Evolutionary conservation across 1,284 basidiomycete genomes (phyloP).

Genomic region (Naganishia cerealis): DNA sequence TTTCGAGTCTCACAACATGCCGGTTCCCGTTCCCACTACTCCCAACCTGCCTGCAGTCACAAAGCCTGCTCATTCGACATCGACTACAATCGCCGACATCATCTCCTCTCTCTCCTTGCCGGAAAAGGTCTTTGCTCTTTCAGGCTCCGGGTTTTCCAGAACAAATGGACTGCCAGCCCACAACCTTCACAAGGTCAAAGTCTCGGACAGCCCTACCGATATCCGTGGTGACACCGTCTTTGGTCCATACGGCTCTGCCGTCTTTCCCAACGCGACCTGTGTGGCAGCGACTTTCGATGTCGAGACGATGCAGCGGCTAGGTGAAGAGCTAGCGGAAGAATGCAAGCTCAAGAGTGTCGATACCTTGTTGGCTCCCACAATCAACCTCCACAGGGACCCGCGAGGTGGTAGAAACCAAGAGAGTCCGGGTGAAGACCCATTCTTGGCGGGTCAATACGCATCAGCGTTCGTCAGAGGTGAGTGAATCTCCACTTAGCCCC

Average conservation of each 20-base stretch:
- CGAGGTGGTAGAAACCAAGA: constrained; percentile 53
- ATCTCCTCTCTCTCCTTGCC: constrained; percentile 23
- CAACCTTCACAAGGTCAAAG: constrained; percentile 27
- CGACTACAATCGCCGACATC: constrained; percentile 7
- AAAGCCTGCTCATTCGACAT: neutral
- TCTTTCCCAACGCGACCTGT: constrained; percentile 61
- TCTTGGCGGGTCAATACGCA: constrained; percentile 67
- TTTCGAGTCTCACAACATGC: constrained; percentile 4
- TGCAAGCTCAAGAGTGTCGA: constrained; percentile 68
- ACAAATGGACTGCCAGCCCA: constrained; percentile 23
- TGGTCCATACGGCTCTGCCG: constrained; percentile 31
- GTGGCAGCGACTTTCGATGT: constrained; percentile 73
- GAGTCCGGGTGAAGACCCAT: constrained; percentile 72
- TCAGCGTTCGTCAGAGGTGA: constrained; percentile 65
- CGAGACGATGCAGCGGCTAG: constrained; percentile 64
- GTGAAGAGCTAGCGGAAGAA: constrained; percentile 64
- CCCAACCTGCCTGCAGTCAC: neutral
- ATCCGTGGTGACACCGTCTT: constrained; percentile 29
- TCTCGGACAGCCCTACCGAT: constrained; percentile 29
- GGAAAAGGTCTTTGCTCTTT: constrained; percentile 30
- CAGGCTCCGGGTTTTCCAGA: constrained; percentile 19
- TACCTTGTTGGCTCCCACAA: constrained; percentile 68
- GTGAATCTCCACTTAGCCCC: neutral
- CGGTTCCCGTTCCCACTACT: constrained; percentile 8
- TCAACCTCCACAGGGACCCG: constrained; percentile 74